Conservation (phyloP, 1,139 yeast species). For the Meyerozyma smithsonii region DNA sequence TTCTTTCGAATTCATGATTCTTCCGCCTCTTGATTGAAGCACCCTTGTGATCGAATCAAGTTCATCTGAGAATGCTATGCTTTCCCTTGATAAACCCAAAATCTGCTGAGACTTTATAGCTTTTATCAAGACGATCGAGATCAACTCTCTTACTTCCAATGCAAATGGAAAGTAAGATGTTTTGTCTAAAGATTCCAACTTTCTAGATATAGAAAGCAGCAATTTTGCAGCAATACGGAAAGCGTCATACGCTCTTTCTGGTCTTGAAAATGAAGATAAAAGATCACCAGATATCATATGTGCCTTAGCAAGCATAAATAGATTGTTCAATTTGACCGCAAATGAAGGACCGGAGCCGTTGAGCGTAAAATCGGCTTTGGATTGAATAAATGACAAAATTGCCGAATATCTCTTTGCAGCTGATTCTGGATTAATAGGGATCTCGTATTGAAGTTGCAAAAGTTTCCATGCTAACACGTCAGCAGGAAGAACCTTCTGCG, state of each 20-base stretch:
- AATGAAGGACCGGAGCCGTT: conserved; percentile 16
- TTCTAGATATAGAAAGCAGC: conserved; percentile 37
- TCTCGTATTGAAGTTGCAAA: conserved; percentile 24
- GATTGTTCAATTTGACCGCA: conserved; percentile 24
- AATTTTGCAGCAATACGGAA: conserved; percentile 38
- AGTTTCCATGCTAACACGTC: conserved; percentile 25
- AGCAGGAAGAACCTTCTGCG: conserved; percentile 6
- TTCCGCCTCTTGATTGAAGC: not conserved
- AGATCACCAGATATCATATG: conserved; percentile 26
- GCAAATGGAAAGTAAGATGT: conserved; percentile 21
- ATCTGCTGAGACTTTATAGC: conserved; percentile 34
- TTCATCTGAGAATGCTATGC: not conserved
- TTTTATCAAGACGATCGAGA: conserved; percentile 30
- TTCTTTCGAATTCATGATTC: not conserved
- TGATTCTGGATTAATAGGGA: conserved; percentile 10
- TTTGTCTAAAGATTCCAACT: conserved; percentile 22
- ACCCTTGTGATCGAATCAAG: not conserved
- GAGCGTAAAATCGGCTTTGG: conserved; percentile 27
- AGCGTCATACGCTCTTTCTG: conserved; percentile 23
- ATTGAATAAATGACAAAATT: conserved; percentile 19
- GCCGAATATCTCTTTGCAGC: conserved; percentile 22
- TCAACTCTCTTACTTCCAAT: conserved; percentile 29
- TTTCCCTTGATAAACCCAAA: conserved; percentile 29
- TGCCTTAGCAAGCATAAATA: conserved; percentile 33
- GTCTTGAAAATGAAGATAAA: conserved; percentile 12